These are phyloP conservation scores for Wallacemonas rigidus DNA, from an alignment of 208 protist genomes.

Conservation along the genomic window DNA sequence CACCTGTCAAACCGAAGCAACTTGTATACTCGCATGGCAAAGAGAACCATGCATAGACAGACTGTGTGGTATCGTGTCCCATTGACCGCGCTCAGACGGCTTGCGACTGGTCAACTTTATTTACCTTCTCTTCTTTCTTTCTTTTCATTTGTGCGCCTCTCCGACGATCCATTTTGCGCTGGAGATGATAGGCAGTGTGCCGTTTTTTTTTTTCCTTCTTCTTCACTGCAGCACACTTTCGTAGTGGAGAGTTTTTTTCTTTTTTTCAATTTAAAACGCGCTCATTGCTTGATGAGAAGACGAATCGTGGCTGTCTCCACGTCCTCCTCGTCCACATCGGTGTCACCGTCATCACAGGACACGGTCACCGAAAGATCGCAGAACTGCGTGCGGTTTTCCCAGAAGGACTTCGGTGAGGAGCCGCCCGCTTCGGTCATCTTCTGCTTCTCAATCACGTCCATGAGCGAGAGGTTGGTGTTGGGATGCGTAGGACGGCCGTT, in stretches of 20 bases:
- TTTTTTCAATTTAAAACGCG: constrained; percentile 19
- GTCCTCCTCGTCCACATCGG: constrained; percentile 77
- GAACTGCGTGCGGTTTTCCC: constrained; percentile 79
- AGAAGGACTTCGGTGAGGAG: constrained; percentile 56
- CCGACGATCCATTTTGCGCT: too few relatives aligned
- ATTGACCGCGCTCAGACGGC: too few relatives aligned
- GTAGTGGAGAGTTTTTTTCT: neutral
- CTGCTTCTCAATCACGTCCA: constrained; percentile 84
- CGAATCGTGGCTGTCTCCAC: constrained; percentile 82
- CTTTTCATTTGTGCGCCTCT: constrained; percentile 3
- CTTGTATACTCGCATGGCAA: too few relatives aligned
- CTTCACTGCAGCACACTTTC: neutral
- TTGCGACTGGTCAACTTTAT: neutral
- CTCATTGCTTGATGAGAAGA: constrained; percentile 46
- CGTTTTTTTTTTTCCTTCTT: neutral
- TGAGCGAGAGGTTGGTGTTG: constrained; percentile 76
- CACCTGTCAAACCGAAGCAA: too few relatives aligned
- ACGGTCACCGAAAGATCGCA: constrained; percentile 77
- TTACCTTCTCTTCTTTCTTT: constrained; percentile 14
- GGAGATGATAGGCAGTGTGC: too few relatives aligned
- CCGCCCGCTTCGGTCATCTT: constrained; percentile 61
- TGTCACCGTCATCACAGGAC: constrained; percentile 71
- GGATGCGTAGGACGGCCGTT: constrained; percentile 69
- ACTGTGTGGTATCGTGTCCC: too few relatives aligned
- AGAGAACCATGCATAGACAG: too few relatives aligned